phyloP scores from a whole-genome alignment of 2,329 filamentous ascomycete species.

The Amesomyces nigricolor region DNA sequence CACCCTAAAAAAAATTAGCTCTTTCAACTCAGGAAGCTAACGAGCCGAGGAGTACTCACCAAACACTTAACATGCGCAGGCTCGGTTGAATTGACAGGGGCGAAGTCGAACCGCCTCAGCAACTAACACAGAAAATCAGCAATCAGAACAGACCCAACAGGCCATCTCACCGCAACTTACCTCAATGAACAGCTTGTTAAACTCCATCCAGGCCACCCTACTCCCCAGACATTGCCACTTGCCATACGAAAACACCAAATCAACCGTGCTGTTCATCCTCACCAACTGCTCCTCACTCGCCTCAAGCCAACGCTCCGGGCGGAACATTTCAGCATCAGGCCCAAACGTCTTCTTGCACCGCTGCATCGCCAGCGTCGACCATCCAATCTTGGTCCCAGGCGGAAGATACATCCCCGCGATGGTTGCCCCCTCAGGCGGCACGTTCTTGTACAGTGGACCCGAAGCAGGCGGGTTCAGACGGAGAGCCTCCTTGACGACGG shows the following conservation, averaged over 20 bases:
- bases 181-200: slow-evolving; percentile 39
- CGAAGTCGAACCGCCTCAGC: too few relatives aligned
- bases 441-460: slow-evolving; percentile 23
- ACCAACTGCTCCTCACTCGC: slow-evolving; percentile 28
- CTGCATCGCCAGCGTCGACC: slow-evolving; percentile 31
- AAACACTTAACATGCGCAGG: too few relatives aligned
- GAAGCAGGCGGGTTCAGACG: slow-evolving; percentile 33
- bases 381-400: slow-evolving; percentile 35
- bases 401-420: slow-evolving; percentile 33
- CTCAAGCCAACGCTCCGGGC: slow-evolving; percentile 41
- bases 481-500: slow-evolving; percentile 36
- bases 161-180: slow-evolving; percentile 25
- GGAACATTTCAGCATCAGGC: slow-evolving; percentile 35
- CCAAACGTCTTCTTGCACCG: slow-evolving; percentile 32
- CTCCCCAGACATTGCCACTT: slow-evolving; percentile 36
- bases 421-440: slow-evolving; percentile 29
- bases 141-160: not conserved
- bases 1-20: too few relatives aligned
- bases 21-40: too few relatives aligned
- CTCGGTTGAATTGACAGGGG: too few relatives aligned
- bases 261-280: slow-evolving; percentile 32
- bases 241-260: slow-evolving; percentile 37
- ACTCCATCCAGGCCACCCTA: slow-evolving; percentile 37
- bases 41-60: too few relatives aligned
- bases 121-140: not conserved